A percentile compares a stretch with the other conserved stretches of the same genome.
These are phyloP conservation scores for Neofusicoccum sp. DNA, from an alignment of 2,329 filamentous ascomycete genomes.

Conservation along the genomic window DNA sequence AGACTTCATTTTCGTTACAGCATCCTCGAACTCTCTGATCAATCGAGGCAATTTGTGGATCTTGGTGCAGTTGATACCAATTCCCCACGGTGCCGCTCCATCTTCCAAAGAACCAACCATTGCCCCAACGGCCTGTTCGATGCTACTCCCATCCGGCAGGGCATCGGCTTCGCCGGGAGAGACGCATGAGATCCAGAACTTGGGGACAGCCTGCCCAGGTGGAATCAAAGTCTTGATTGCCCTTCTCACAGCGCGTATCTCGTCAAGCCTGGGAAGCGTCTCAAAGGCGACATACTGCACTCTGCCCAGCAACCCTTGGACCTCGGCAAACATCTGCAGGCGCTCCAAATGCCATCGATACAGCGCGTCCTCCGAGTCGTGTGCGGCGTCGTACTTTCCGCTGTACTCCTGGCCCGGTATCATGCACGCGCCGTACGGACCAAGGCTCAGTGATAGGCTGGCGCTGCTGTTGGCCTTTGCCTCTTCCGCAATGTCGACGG, in stretches of 20 bases:
- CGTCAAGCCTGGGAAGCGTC: background rate
- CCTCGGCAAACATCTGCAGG: background rate
- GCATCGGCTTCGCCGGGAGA: background rate
- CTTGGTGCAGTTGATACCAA: slow-evolving; percentile 5
- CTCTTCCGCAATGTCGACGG: background rate
- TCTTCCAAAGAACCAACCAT: background rate
- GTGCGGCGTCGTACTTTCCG: background rate
- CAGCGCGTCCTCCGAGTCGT: background rate
- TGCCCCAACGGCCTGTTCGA: background rate
- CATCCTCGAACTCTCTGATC: background rate
- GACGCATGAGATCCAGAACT: slow-evolving; percentile 1
- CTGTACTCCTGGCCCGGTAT: background rate
- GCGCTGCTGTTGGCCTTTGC: background rate
- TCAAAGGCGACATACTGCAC: background rate
- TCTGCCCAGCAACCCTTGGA: background rate
- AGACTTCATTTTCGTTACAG: background rate
- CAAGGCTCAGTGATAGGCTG: background rate
- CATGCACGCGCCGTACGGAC: background rate
- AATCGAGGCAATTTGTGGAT: background rate
- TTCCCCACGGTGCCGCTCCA: background rate
- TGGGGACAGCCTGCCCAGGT: background rate
- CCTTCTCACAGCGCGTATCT: background rate
- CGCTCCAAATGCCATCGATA: background rate
- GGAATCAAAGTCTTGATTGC: background rate
- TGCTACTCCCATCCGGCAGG: background rate